Evolutionary conservation across 805 yeast genomes (phyloP).

Genomic region (Komagataella pastoris): DNA sequence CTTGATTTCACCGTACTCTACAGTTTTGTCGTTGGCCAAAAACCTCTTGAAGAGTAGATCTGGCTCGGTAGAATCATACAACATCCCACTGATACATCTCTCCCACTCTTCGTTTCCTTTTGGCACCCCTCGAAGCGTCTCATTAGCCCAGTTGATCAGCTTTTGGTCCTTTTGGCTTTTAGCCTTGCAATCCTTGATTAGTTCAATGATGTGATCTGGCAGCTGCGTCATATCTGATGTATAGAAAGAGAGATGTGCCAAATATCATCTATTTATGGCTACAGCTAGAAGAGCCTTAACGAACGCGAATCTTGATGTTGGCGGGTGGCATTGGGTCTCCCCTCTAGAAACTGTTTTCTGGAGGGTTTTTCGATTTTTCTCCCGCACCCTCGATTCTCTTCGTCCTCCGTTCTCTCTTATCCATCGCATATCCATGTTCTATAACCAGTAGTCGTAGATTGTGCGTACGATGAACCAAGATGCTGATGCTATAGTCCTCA

Average conservation of each 20-base stretch:
- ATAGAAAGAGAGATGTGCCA: neutral
- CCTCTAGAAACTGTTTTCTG: neutral
- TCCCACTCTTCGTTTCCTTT: conserved; percentile 24
- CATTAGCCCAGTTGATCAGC: conserved; percentile 10
- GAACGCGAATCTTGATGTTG: neutral
- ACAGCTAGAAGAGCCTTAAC: neutral
- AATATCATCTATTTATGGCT: neutral
- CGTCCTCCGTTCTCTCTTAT: neutral
- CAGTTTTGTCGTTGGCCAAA: conserved; percentile 20
- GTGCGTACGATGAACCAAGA: neutral
- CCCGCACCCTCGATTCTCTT: neutral
- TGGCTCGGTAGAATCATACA: conserved; percentile 21
- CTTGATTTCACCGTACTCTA: conserved; percentile 20
- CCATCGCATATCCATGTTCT: neutral
- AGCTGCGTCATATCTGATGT: neutral
- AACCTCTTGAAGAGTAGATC: conserved; percentile 16
- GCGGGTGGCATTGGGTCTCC: neutral
- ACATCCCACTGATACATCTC: conserved; percentile 39
- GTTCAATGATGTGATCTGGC: neutral
- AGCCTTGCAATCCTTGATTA: neutral
- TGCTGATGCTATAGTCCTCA: neutral
- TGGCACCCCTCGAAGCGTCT: conserved; percentile 5
- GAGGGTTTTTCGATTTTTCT: neutral
- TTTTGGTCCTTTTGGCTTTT: conserved; percentile 3
- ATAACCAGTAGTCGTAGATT: neutral